These are phyloP conservation scores for Mortierella sp. DNA, from an alignment of 371 early-diverging fungal species.

Conservation along the genomic window DNA sequence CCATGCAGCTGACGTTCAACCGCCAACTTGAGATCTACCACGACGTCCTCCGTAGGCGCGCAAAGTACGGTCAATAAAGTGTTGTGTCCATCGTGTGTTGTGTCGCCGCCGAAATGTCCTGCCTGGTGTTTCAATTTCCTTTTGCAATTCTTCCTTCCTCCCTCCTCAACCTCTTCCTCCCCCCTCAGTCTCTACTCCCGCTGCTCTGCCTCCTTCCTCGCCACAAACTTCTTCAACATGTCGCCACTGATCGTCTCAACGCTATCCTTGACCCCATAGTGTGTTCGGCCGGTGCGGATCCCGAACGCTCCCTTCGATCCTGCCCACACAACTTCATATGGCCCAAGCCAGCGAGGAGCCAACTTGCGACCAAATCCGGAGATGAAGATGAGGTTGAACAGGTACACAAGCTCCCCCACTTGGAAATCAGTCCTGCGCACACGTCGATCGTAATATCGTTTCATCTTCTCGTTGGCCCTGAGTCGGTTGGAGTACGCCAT, in stretches of 20 bases:
- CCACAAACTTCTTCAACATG: slow-evolving; percentile 9
- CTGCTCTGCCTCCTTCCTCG: no score
- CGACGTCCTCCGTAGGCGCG: no score
- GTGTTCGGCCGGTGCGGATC: slow-evolving; percentile 1
- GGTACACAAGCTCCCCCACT: neutral
- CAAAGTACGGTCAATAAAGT: no score
- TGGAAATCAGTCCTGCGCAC: neutral
- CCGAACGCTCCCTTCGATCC: slow-evolving; percentile 4
- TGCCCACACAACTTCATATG: slow-evolving; percentile 5
- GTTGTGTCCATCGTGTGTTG: no score
- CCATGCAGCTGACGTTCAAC: no score
- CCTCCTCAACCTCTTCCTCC: no score
- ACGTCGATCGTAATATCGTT: slow-evolving; percentile 2
- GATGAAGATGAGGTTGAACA: slow-evolving; percentile 6
- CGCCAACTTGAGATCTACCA: no score
- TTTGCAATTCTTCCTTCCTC: no score
- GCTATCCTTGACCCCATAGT: slow-evolving; percentile 7
- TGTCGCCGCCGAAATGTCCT: no score
- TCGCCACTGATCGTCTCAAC: slow-evolving; percentile 9
- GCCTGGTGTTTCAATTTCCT: no score
- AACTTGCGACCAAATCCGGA: slow-evolving; percentile 3
- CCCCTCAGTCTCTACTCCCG: no score
- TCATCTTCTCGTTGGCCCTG: slow-evolving; percentile 6
- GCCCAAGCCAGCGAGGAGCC: slow-evolving; percentile 10
- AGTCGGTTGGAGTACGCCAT: slow-evolving; percentile 3